These are phyloP conservation scores for Emergomyces pasteurianus DNA, from an alignment of 2,329 filamentous ascomycete species.

Conservation along the genomic window DNA sequence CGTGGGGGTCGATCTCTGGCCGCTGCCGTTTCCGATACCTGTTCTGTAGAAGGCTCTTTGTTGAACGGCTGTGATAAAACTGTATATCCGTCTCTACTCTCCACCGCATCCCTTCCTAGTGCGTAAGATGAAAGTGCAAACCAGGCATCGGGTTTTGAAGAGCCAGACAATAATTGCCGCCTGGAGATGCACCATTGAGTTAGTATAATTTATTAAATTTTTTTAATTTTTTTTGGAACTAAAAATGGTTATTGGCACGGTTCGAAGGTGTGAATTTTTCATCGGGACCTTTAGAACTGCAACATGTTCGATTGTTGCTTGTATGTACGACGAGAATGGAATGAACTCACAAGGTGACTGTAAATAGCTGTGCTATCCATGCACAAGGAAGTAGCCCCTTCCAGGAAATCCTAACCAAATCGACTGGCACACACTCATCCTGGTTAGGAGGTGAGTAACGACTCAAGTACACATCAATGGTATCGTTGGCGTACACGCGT, in stretches of 20 bases:
- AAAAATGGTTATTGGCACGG: neutral
- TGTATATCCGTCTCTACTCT: constrained; percentile 30
- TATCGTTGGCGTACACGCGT: constrained; percentile 24
- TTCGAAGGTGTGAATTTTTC: neutral
- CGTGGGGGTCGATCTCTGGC: neutral
- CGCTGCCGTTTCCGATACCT: neutral
- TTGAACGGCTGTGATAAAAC: constrained; percentile 13
- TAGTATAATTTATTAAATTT: neutral
- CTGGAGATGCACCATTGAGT: neutral
- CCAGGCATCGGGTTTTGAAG: constrained; percentile 16
- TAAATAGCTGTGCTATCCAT: constrained; percentile 30
- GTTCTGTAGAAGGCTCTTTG: constrained; percentile 2
- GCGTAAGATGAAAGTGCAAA: constrained; percentile 24
- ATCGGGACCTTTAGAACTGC: neutral
- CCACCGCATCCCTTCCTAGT: constrained; percentile 25
- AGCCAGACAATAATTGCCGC: constrained; percentile 3
- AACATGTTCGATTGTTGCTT: neutral
- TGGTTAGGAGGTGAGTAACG: constrained; percentile 29
- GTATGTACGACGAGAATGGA: neutral
- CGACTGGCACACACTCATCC: constrained; percentile 13
- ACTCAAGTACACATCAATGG: constrained; percentile 33
- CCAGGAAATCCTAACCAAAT: constrained; percentile 32
- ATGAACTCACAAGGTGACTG: constrained; percentile 24
- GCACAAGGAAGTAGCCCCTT: constrained; percentile 27
- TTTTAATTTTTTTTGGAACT: neutral